Base-by-base conservation (phyloP, 768 basidiomycete species). In the Trichaptum fuscoviolaceum region DNA sequence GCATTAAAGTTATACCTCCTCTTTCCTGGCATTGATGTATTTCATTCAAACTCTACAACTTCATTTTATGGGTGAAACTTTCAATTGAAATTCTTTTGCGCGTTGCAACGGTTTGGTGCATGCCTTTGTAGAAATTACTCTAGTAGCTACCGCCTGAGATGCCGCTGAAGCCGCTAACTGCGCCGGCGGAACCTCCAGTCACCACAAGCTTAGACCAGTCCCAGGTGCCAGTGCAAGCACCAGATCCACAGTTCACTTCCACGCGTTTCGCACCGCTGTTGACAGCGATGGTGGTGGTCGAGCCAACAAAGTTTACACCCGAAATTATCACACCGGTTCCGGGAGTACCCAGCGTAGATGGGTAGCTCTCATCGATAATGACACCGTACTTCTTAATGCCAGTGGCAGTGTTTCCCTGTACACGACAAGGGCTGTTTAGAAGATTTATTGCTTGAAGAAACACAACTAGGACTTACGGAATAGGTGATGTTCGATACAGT, bases 291-390 rank as follows among this genome's bases (percentile, higher is more conserved):
- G 74, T 78, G 42, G 79, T 86, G 57, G 73, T 72, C 0, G 77
- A 74, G 6, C 76, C 66, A 60, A 73, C 70, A 71, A 89, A 88
- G 70, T 77, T 83, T 69, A 89, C 75, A 67, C 77, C 79, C 83
- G 82, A 87, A 69, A 89, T 75, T n/a, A 68, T 74, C 15, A 86
- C 84, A 3, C 87, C 87, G 18, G 73, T 84, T 34, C 87, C 87
- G 3, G 88, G 85, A 0, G 77, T 83, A 20, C 83, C 83, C 18
- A 85, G 70, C 12, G 80, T 78, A 25, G 73, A 68, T 6, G 87
- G 86, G 71, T 89, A 89, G 71, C 85, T 88, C 75, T 87, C 85
- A 71, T 87, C 84, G 36, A 90, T 87, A 67, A 90, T 63, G 0
- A 90, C 75, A 35, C 88, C 89, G 66, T 82, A 89, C 34, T 72